A percentile compares a stretch with the other conserved stretches of the same genome.
phyloP scores from a whole-genome alignment of 169 alveolate genomes.

The Pseudocohnilembus persalinus region DNA sequence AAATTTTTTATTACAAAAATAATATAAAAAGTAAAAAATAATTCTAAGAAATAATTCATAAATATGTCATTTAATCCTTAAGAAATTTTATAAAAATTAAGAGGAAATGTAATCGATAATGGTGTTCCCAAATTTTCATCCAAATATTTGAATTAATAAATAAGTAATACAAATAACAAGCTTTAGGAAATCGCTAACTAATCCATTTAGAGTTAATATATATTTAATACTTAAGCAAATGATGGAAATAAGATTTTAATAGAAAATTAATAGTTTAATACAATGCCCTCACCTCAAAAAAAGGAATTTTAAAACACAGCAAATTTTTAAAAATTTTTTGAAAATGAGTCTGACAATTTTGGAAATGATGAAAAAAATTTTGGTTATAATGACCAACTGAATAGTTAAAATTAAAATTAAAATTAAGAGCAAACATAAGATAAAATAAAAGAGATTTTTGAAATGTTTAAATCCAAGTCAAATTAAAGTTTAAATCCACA shows the following conservation, averaged over 20 bases:
- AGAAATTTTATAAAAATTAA: neutral
- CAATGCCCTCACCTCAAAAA: too few species aligned
- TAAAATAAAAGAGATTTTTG: neutral
- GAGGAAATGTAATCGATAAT: too few species aligned
- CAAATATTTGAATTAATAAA: neutral
- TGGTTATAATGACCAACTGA: neutral
- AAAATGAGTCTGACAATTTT: too few species aligned
- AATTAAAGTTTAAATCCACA: too few species aligned
- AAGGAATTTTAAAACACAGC: neutral
- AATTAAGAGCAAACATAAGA: neutral
- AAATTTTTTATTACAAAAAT: too few species aligned
- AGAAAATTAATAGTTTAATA: too few species aligned
- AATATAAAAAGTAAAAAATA: too few species aligned
- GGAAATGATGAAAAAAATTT: too few species aligned
- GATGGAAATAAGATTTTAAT: neutral
- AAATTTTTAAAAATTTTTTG: neutral
- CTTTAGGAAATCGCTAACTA: neutral
- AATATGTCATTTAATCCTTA: neutral
- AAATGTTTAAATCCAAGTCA: neutral
- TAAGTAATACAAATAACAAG: too few species aligned
- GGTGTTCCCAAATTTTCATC: neutral
- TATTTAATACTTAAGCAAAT: neutral
- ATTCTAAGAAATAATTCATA: too few species aligned
- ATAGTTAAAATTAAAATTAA: too few species aligned
- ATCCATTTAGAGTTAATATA: neutral